Conservation (phyloP, 116 monocot species). For the Papilionanthe hybrid region DNA sequence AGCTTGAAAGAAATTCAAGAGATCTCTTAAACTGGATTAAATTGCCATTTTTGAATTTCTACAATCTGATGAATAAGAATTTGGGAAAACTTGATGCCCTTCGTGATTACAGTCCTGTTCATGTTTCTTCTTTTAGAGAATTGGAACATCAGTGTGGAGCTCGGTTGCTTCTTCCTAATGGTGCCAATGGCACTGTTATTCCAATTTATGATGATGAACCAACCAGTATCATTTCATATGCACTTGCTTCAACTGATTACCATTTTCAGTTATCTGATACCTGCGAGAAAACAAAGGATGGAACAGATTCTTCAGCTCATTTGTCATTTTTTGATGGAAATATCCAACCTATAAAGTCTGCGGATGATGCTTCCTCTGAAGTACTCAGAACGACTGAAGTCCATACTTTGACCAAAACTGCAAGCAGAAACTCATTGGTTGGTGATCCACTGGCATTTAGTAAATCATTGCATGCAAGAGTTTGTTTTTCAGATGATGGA, state of each 20-base stretch:
- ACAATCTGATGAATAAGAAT: constrained; percentile 48
- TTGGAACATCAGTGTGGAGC: constrained; percentile 45
- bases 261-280: constrained; percentile 53
- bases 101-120: constrained; percentile 58
- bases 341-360: constrained; percentile 23
- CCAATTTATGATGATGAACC: constrained; percentile 92
- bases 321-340: constrained; percentile 38
- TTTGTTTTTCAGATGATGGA: constrained; percentile 35
- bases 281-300: constrained; percentile 37
- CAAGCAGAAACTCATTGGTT: background rate
- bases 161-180: constrained; percentile 60
- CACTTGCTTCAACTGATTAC: constrained; percentile 76
- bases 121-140: constrained; percentile 42
- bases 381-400: constrained; percentile 12
- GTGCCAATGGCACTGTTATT: constrained; percentile 61
- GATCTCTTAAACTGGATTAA: constrained; percentile 33
- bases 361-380: constrained; percentile 40
- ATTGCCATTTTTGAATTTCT: constrained; percentile 47
- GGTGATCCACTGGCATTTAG: constrained; percentile 19
- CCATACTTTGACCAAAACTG: constrained; percentile 4
- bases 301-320: constrained; percentile 25
- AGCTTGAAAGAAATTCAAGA: constrained; percentile 24
- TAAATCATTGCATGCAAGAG: constrained; percentile 21
- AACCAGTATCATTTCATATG: constrained; percentile 81
- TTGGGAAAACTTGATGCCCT: constrained; percentile 20